Base-by-base conservation (phyloP, 345 rosid species). In the Conringia planisiliqua region DNA sequence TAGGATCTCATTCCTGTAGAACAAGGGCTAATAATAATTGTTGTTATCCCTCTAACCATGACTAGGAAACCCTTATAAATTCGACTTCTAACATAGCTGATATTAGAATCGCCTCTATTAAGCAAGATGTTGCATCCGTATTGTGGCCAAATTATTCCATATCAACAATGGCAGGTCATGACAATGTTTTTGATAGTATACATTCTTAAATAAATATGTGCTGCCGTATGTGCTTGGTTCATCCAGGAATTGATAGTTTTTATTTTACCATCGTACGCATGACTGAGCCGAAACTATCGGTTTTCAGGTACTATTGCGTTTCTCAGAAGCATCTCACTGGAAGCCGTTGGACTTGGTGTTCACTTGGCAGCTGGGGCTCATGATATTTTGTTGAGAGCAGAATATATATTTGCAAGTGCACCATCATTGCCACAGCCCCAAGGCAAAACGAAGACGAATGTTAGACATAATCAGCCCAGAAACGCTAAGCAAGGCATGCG, bases 341-440 rank as follows among this genome's bases (percentile, higher is more conserved):
- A 90, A 87, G 99, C 96, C 29, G 88, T 91, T 81, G 96, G 93
- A 50, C 93, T 94, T 52, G 99, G 97, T 44, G 96, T 90, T 52
- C 99, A 95, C 86, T 83, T 95, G 80, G 92, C 99, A 70, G 97
- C 96, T 0, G 92, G 97, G 50, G 89, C 87, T 66, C 92, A 86
- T 73, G 90, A 95, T 73, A 82, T 92, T 68, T 80, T 95, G 83
- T 84, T 85, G 59, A 90, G 86, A 75, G 88, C 97, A 10, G 97
- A 95, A 79, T 83, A 83, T 74, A 72, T 84, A 55, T 75, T 92
- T 58, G 79, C 86, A 29, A 86, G 81, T 66, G 84, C 96, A 67
- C 80, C 88, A 71, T 66, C 91, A 59, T 78, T 81, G 56, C 82
- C 95, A 42, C 78, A 72, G 69, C 67, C 89, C 63, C 78, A 77